These are phyloP conservation scores for Podila horticola DNA, from an alignment of 192 early-diverging fungal genomes.

Conservation along the genomic window DNA sequence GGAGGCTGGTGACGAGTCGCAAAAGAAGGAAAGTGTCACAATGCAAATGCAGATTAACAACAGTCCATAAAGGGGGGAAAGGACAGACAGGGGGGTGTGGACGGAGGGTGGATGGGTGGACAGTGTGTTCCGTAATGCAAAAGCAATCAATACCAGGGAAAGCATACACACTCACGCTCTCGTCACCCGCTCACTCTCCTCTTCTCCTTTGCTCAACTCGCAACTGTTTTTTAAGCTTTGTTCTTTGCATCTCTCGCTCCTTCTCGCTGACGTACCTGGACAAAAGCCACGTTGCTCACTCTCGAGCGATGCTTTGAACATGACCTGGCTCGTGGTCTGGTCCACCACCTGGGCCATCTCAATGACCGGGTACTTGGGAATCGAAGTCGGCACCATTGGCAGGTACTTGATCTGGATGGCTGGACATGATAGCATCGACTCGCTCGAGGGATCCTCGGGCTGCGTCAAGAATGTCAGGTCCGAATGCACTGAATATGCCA, in stretches of 20 bases:
- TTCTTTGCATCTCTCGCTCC: too few relatives aligned
- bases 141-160: too few relatives aligned
- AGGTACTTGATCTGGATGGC: slow-evolving; percentile 42
- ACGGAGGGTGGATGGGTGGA: too few relatives aligned
- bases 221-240: too few relatives aligned
- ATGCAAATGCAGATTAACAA: too few relatives aligned
- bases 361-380: slow-evolving; percentile 38
- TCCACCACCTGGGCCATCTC: slow-evolving; percentile 44
- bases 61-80: not conserved
- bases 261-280: slow-evolving; percentile 18
- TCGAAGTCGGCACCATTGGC: slow-evolving; percentile 33
- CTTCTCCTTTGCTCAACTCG: too few relatives aligned
- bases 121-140: too few relatives aligned
- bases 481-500: slow-evolving; percentile 15
- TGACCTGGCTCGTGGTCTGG: slow-evolving; percentile 2
- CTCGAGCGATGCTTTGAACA: slow-evolving; percentile 30
- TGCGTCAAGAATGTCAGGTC: slow-evolving; percentile 33
- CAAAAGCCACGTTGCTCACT: slow-evolving; percentile 45
- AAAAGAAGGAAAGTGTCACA: too few relatives aligned
- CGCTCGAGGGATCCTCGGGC: slow-evolving; percentile 12
- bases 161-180: too few relatives aligned
- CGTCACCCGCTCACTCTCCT: too few relatives aligned
- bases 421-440: slow-evolving; percentile 11
- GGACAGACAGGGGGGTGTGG: too few relatives aligned
- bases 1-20: too few relatives aligned